These are phyloP conservation scores for Aspergillus awamori DNA, from an alignment of 2,329 filamentous ascomycete species.

Conservation along the genomic window DNA sequence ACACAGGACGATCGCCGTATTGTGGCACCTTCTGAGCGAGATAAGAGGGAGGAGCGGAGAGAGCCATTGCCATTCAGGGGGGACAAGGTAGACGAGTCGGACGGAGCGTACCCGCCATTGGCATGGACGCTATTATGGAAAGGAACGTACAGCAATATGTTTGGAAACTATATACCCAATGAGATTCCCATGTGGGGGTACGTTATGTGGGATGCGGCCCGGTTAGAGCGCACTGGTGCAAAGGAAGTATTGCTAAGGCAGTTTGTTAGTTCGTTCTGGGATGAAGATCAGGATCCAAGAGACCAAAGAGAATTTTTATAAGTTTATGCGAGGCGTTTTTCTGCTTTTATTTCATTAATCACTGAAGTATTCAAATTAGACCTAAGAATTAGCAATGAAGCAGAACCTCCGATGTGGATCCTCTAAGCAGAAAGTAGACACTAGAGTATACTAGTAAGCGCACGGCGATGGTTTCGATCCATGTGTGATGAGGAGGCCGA, in stretches of 20 bases:
- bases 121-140: constrained; percentile 18
- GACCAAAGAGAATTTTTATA: too few relatives aligned
- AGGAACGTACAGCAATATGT: constrained; percentile 14
- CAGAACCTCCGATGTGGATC: too few relatives aligned
- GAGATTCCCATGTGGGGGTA: constrained; percentile 20
- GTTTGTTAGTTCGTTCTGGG: not conserved
- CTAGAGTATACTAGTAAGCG: too few relatives aligned
- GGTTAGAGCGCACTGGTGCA: constrained; percentile 16
- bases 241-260: constrained; percentile 7
- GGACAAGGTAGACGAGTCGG: not conserved
- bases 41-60: not conserved
- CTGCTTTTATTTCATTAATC: too few relatives aligned
- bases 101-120: constrained; percentile 9
- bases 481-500: too few relatives aligned
- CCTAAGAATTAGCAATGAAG: too few relatives aligned
- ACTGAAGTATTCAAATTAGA: too few relatives aligned
- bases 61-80: constrained; percentile 14
- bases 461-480: too few relatives aligned
- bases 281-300: too few relatives aligned
- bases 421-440: too few relatives aligned
- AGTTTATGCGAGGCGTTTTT: too few relatives aligned
- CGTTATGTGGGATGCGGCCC: constrained; percentile 25
- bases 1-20: not conserved
- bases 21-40: not conserved
- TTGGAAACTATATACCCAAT: not conserved